phyloP scores from a whole-genome alignment of 805 yeast genomes.

The Ogataea salicorniae region DNA sequence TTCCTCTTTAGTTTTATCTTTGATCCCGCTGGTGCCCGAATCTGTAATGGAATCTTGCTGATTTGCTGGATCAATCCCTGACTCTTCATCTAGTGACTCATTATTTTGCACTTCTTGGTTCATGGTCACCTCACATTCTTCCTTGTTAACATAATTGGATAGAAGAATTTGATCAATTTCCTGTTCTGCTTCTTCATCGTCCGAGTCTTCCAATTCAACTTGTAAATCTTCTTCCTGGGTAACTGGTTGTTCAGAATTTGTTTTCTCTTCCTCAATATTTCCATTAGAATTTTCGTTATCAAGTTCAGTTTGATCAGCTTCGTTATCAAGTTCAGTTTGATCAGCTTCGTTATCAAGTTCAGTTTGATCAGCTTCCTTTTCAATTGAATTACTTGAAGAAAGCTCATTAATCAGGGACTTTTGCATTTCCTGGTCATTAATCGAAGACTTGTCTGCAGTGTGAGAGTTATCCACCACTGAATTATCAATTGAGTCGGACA shows the following conservation, averaged over 20 bases:
- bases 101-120: too few relatives aligned
- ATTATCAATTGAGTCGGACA: too few relatives aligned
- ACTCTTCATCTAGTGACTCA: too few relatives aligned
- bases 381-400: neutral
- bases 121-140: too few relatives aligned
- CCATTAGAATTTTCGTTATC: neutral
- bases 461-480: too few relatives aligned
- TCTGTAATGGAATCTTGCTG: neutral
- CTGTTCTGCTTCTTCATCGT: neutral
- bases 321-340: neutral
- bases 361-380: neutral
- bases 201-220: slow-evolving; percentile 2
- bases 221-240: neutral
- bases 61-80: neutral
- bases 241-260: neutral
- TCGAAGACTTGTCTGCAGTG: too few relatives aligned
- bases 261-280: neutral
- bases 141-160: too few relatives aligned
- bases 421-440: too few relatives aligned
- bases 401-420: too few relatives aligned
- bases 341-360: neutral
- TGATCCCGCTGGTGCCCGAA: neutral
- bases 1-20: too few relatives aligned
- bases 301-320: neutral
- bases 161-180: neutral